Evolutionary conservation across 2,329 filamentous ascomycete species (phyloP).

Genomic region (Penicillium sumatraense): DNA sequence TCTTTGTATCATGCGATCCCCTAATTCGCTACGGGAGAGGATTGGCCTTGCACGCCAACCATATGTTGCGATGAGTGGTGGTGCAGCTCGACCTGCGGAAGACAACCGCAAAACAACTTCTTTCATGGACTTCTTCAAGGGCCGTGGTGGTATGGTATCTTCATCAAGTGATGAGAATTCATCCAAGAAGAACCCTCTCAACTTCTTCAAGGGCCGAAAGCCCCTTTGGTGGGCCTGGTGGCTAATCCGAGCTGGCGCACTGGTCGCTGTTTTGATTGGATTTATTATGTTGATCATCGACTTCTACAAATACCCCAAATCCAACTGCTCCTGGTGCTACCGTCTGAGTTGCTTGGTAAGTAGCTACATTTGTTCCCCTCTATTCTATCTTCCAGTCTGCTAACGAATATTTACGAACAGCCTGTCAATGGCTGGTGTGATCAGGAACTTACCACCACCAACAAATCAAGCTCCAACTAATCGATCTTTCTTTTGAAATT

Average conservation of each 20-base stretch:
- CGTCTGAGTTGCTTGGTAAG: conserved; percentile 90
- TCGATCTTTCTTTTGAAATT: not conserved
- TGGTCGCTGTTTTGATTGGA: conserved; percentile 79
- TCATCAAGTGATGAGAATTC: conserved; percentile 8
- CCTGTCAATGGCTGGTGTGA: conserved; percentile 53
- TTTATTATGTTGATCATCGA: conserved; percentile 89
- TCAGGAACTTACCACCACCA: conserved; percentile 30
- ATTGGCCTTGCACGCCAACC: conserved; percentile 71
- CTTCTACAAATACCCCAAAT: conserved; percentile 76
- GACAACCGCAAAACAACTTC: conserved; percentile 52
- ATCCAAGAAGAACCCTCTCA: conserved; percentile 42
- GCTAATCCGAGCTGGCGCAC: conserved; percentile 76
- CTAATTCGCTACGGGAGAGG: conserved; percentile 74
- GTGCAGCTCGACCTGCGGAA: conserved; percentile 39
- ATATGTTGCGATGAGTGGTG: conserved; percentile 69
- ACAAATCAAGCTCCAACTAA: not conserved
- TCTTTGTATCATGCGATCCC: conserved; percentile 85
- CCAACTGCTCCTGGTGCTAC: conserved; percentile 89
- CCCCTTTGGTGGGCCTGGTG: conserved; percentile 98
- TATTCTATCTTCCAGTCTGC: conserved; percentile 4
- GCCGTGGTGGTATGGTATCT: conserved; percentile 61
- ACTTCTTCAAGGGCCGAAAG: conserved; percentile 91
- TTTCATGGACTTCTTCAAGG: conserved; percentile 53
- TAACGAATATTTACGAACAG: conserved; percentile 26
- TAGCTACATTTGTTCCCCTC: conserved; percentile 31